A percentile compares a stretch with the other conserved stretches of the same genome.
Evolutionary conservation across 768 basidiomycete species (phyloP).

Genomic region (Phanerochaete carnosa): DNA sequence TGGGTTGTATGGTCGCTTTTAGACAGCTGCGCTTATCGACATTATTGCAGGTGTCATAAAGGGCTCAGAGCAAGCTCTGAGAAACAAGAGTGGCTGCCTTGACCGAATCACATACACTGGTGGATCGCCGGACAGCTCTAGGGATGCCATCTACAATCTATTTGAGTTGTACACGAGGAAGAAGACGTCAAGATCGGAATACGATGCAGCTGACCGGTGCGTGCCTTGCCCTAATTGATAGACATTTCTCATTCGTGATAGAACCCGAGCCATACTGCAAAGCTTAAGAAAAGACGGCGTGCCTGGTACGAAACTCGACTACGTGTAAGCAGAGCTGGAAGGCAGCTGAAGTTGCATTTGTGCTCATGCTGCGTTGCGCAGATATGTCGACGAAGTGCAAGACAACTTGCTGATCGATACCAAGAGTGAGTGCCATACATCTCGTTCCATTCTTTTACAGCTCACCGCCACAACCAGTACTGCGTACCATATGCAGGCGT

Average conservation of each 20-base stretch:
- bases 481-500: conserved; percentile 57
- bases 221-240: too few species aligned
- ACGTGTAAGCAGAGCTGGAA: conserved; percentile 42
- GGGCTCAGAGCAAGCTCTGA: conserved; percentile 55
- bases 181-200: conserved; percentile 43
- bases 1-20: conserved; percentile 17
- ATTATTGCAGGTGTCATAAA: conserved; percentile 49
- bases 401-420: conserved; percentile 69
- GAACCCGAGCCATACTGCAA: conserved; percentile 49
- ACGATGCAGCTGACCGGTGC: conserved; percentile 62
- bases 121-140: conserved; percentile 48
- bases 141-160: conserved; percentile 47
- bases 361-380: conserved; percentile 20
- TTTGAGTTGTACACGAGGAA: conserved; percentile 49
- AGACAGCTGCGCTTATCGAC: neutral
- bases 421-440: conserved; percentile 36
- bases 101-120: conserved; percentile 42
- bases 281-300: conserved; percentile 29
- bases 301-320: conserved; percentile 47
- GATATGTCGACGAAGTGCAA: conserved; percentile 68
- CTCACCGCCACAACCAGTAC: conserved; percentile 36
- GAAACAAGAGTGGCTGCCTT: conserved; percentile 35
- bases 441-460: neutral
- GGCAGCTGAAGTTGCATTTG: neutral
- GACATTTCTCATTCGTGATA: conserved; percentile 19